Conservation (phyloP, 257 asterid species). For the Dorcoceras hygrometricum region DNA sequence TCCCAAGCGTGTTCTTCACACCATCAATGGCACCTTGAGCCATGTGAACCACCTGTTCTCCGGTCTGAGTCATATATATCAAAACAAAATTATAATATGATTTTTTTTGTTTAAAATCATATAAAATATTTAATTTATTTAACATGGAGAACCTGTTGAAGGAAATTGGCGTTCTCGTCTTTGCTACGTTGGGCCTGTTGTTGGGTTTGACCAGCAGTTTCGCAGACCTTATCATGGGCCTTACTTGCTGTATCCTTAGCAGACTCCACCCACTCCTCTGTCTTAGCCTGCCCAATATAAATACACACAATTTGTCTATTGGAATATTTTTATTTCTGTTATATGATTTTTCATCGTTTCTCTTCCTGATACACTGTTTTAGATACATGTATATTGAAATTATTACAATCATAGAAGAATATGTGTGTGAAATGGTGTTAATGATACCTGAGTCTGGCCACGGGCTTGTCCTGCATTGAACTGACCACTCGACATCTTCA, state of each 20-base stretch:
- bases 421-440: neutral
- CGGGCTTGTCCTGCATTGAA: constrained; percentile 48
- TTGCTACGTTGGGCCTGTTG: constrained; percentile 43
- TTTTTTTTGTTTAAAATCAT: too few relatives aligned
- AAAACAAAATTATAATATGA: too few relatives aligned
- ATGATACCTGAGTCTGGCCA: constrained; percentile 32
- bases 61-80: constrained; percentile 36
- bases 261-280: constrained; percentile 53
- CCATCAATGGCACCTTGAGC: constrained; percentile 79
- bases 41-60: constrained; percentile 51
- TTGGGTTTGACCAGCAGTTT: constrained; percentile 36
- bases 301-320: neutral
- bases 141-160: constrained; percentile 42
- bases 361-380: too few relatives aligned
- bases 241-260: constrained; percentile 40
- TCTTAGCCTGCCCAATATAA: constrained; percentile 31
- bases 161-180: constrained; percentile 44
- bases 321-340: too few relatives aligned
- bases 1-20: constrained; percentile 67
- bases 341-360: too few relatives aligned
- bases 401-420: too few relatives aligned
- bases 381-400: too few relatives aligned
- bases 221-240: constrained; percentile 48
- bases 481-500: constrained; percentile 48
- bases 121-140: too few relatives aligned